phyloP scores from a whole-genome alignment of 176 grass and related monocot genomes.

The Eragrostis nindensis region DNA sequence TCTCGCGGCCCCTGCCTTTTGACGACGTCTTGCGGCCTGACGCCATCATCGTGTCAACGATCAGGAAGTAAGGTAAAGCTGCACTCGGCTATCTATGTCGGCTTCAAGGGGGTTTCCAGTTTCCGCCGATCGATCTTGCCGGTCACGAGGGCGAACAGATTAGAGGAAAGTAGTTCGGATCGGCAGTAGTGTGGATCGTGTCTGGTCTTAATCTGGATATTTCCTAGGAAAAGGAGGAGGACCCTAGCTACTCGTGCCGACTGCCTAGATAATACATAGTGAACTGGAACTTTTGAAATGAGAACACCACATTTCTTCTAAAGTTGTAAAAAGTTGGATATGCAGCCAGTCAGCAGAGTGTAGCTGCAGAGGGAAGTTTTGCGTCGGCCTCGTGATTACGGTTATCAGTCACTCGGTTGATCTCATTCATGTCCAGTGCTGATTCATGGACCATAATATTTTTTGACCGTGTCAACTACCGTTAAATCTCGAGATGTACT shows the following conservation, averaged over 20 bases:
- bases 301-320: too few species aligned
- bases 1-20: constrained; percentile 41
- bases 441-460: too few species aligned
- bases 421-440: too few species aligned
- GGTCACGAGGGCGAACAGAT: constrained; percentile 31
- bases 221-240: not conserved
- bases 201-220: constrained; percentile 22
- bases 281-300: not conserved
- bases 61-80: constrained; percentile 53
- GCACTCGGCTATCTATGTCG: constrained; percentile 54
- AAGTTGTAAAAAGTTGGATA: too few species aligned
- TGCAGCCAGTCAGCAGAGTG: too few species aligned
- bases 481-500: too few species aligned
- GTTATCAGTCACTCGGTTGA: too few species aligned
- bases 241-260: not conserved
- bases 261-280: not conserved
- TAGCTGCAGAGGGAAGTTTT: too few species aligned
- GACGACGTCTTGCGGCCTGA: constrained; percentile 39
- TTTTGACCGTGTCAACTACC: too few species aligned
- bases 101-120: constrained; percentile 27
- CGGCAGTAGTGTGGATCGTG: not conserved
- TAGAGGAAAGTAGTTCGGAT: not conserved
- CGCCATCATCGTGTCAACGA: too few species aligned
- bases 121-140: constrained; percentile 27
- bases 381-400: too few species aligned